Percentiles rank a stretch among this genome's conserved stretches.
These are phyloP conservation scores for Micromonas pusilla DNA, from an alignment of 139 green algal genomes.

Conservation along the genomic window DNA sequence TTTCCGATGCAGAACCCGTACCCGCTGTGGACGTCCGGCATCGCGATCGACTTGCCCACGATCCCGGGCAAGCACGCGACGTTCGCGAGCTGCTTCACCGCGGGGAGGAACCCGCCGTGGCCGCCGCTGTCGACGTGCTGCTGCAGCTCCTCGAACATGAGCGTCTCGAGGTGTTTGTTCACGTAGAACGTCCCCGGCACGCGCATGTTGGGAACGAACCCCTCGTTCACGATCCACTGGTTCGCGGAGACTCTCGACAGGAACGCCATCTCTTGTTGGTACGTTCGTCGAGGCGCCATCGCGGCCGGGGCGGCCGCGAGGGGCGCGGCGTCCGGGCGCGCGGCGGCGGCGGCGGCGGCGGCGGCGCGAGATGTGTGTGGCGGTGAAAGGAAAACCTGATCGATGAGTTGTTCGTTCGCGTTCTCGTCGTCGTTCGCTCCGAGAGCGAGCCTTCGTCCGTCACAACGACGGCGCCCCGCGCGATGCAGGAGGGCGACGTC, in stretches of 20 bases:
- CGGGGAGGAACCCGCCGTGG: conserved; percentile 67
- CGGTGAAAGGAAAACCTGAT: too few species aligned
- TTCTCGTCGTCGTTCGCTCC: too few species aligned
- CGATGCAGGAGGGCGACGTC: too few species aligned
- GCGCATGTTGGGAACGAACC: conserved; percentile 76
- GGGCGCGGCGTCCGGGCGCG: background rate
- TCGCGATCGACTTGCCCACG: conserved; percentile 69
- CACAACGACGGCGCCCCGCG: too few species aligned
- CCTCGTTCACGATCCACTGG: conserved; percentile 20
- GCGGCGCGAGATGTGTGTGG: too few species aligned
- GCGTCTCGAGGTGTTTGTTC: conserved; percentile 56
- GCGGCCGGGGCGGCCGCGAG: background rate
- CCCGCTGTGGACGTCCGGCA: conserved; percentile 82
- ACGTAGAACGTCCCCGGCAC: conserved; percentile 78
- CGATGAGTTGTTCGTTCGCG: too few species aligned
- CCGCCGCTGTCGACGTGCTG: conserved; percentile 34
- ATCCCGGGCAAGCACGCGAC: conserved; percentile 78
- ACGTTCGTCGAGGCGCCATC: conserved; percentile 22
- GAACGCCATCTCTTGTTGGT: conserved; percentile 24
- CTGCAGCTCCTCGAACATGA: conserved; percentile 77
- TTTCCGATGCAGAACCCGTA: conserved; percentile 93
- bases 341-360: too few species aligned
- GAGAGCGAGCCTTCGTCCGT: too few species aligned
- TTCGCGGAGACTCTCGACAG: background rate
- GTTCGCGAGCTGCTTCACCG: conserved; percentile 85